These are phyloP conservation scores for Blastocystis sp. DNA, from an alignment of 352 stramenopile species.

Conservation along the genomic window DNA sequence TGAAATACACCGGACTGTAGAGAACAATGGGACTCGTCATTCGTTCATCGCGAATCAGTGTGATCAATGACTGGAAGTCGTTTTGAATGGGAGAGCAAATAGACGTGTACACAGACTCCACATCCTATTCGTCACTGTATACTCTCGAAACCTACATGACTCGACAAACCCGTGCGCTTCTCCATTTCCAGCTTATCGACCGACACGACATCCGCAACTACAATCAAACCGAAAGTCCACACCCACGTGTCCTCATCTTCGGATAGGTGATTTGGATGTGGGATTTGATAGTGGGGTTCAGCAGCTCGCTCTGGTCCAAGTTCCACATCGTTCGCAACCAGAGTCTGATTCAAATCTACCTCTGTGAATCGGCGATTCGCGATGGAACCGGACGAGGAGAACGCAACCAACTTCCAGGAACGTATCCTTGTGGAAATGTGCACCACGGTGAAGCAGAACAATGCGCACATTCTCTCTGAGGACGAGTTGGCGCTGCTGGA, in stretches of 20 bases:
- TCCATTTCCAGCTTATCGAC: not conserved
- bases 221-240: not conserved
- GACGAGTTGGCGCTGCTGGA: not conserved
- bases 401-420: not conserved
- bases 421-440: not conserved
- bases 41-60: not conserved
- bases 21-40: not conserved
- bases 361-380: not conserved
- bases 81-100: not conserved
- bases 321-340: not conserved
- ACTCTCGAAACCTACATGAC: not conserved
- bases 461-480: not conserved
- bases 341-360: not conserved
- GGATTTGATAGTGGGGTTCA: not conserved
- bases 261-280: not conserved
- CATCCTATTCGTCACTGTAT: not conserved
- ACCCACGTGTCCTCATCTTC: not conserved
- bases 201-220: conserved; percentile 5
- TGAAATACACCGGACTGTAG: not conserved
- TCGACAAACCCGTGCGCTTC: not conserved
- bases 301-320: not conserved
- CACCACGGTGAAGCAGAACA: not conserved
- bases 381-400: not conserved
- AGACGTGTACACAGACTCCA: not conserved
- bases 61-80: not conserved